Base-by-base conservation (phyloP, 805 yeast genomes). In the Monosporozyma yasuniensis region DNA sequence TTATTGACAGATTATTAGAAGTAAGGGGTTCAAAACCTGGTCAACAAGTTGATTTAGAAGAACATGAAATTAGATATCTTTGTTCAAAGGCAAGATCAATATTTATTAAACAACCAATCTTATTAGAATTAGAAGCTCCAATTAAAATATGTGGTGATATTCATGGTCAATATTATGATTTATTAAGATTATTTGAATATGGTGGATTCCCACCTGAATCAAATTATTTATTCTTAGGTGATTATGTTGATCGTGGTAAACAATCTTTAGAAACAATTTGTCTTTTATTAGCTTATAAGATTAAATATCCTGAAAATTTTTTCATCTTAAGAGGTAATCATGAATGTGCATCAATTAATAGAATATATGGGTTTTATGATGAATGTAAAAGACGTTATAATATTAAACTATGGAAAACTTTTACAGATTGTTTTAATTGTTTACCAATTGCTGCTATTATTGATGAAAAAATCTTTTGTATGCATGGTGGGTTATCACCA, bases 121-220 rank as follows among this genome's bases (percentile, higher is more conserved):
- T 91, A 58, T 75, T 91, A 62, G 99, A 91, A 69, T 78, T 91
- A 59, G 98, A 93, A 71, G 98, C 99, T 19, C 99, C 99, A 50
- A 91, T 91, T 63, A 90, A 89, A 70, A 82, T 81, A 60, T 74
- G 86, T 72, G 99, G 99, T 70, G 99, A 91, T 70, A 93, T 91
- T 64, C 99, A 91, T 70, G 99, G 99, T 51, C 99, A 91, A 72
- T 91, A 93, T 72, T 91, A 91, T 67, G 99, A 91, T 71, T 79
- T 91, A 61, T 78, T 91, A 67, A 84, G 99, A 71, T 79, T 91
- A 61, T 91, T 91, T 64, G 98, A 93, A 74, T 91, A 91, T 66
- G 98, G 99, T 61, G 99, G 98, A 2, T 91, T 93, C 77, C 99
- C 99, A 1, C 99, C 99, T 11, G 98, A 93, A 69, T 95, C 98